phyloP scores from a whole-genome alignment of 768 basidiomycete species.

The Suillus tomentosus region DNA sequence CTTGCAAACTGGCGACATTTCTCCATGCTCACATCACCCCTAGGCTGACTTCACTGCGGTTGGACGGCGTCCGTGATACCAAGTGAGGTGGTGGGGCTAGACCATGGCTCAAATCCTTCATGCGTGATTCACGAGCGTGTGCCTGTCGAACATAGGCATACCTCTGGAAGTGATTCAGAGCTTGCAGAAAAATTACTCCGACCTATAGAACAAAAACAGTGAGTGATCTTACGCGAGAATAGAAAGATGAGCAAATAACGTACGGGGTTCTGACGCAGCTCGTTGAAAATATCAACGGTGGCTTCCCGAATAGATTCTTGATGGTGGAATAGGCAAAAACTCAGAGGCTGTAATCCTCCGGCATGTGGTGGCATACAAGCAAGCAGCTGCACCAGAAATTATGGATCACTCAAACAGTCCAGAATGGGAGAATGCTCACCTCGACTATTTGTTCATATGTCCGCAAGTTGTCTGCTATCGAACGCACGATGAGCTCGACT shows the following conservation, averaged over 20 bases:
- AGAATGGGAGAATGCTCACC: slow-evolving; percentile 43
- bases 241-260: slow-evolving; percentile 26
- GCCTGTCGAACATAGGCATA: slow-evolving; percentile 87
- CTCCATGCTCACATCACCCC: slow-evolving; percentile 30
- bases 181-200: slow-evolving; percentile 74
- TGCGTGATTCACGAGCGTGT: slow-evolving; percentile 57
- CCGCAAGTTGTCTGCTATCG: slow-evolving; percentile 68
- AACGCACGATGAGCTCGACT: slow-evolving; percentile 70
- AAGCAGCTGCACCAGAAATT: slow-evolving; percentile 59
- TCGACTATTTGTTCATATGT: slow-evolving; percentile 90
- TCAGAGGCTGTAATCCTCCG: slow-evolving; percentile 83
- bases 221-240: slow-evolving; percentile 11
- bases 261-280: slow-evolving; percentile 76
- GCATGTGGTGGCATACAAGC: slow-evolving; percentile 71
- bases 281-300: slow-evolving; percentile 83
- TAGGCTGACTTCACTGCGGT: slow-evolving; percentile 47
- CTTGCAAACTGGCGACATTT: neutral
- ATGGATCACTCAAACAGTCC: neutral
- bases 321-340: slow-evolving; percentile 92
- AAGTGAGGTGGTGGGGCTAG: slow-evolving; percentile 36
- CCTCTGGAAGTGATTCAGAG: slow-evolving; percentile 86
- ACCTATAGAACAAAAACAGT: slow-evolving; percentile 47
- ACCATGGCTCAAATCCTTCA: slow-evolving; percentile 35
- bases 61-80: slow-evolving; percentile 44
- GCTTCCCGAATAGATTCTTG: slow-evolving; percentile 71